phyloP scores from a whole-genome alignment of 1,284 basidiomycete species.

The Taiwanofungus camphoratus region DNA sequence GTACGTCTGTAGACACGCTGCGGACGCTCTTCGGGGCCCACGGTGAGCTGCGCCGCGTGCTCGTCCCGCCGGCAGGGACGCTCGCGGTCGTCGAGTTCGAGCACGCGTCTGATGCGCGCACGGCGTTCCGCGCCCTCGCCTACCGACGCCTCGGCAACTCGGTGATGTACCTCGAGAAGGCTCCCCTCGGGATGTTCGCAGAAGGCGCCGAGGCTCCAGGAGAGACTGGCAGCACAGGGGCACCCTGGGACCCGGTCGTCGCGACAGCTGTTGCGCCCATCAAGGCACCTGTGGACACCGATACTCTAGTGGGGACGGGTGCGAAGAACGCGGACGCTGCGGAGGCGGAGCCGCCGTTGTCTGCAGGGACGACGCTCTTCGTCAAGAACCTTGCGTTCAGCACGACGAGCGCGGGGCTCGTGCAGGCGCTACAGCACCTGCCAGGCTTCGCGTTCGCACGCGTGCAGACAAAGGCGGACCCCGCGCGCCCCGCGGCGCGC shows the following conservation, averaged over 20 bases:
- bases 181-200: conserved; percentile 76
- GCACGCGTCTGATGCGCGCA: conserved; percentile 62
- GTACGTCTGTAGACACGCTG: conserved; percentile 73
- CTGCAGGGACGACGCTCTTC: conserved; percentile 82
- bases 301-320: conserved; percentile 20
- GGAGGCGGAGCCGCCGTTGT: conserved; percentile 43
- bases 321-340: conserved; percentile 25
- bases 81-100: conserved; percentile 91
- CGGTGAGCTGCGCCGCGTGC: conserved; percentile 70
- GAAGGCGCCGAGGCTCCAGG: conserved; percentile 21
- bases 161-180: conserved; percentile 91
- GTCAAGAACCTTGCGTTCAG: conserved; percentile 92
- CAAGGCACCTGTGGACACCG: conserved; percentile 12
- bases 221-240: too few species aligned
- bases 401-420: conserved; percentile 77
- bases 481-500: conserved; percentile 60
- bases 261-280: conserved; percentile 14
- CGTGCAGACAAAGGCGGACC: conserved; percentile 88
- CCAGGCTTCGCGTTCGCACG: conserved; percentile 86
- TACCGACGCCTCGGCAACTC: conserved; percentile 89
- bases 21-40: conserved; percentile 76
- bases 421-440: conserved; percentile 69
- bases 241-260: conserved; percentile 15
- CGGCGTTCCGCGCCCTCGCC: conserved; percentile 78
- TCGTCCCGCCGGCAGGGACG: conserved; percentile 91